Evolutionary conservation across 2,329 filamentous ascomycete genomes (phyloP).

Genomic region (Monosporascus sp.): DNA sequence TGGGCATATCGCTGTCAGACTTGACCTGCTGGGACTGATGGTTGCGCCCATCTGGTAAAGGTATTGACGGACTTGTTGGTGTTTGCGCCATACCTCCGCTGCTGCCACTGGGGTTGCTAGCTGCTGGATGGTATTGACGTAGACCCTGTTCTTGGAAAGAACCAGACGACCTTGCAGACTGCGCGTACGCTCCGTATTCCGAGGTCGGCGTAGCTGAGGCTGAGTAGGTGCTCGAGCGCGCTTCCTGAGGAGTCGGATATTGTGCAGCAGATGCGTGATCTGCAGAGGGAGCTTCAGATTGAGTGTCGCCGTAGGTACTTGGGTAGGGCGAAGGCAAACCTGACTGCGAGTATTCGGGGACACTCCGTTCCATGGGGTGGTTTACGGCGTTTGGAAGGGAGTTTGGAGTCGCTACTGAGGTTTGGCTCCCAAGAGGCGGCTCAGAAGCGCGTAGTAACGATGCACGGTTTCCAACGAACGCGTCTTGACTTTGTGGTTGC

Average conservation of each 20-base stretch:
- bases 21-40: conserved; percentile 74
- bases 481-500: conserved; percentile 21
- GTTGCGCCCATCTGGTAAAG: conserved; percentile 75
- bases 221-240: conserved; percentile 64
- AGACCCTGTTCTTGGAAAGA: conserved; percentile 85
- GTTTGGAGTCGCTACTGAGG: conserved; percentile 23
- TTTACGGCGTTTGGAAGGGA: conserved; percentile 24
- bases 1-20: conserved; percentile 95
- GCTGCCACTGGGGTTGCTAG: conserved; percentile 67
- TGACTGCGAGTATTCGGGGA: conserved; percentile 78
- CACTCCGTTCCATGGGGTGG: conserved; percentile 53
- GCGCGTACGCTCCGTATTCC: conserved; percentile 77
- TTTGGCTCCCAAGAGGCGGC: conserved; percentile 21
- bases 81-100: conserved; percentile 91
- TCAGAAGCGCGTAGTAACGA: conserved; percentile 21
- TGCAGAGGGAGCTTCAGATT: conserved; percentile 82
- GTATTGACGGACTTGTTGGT: conserved; percentile 94
- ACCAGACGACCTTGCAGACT: conserved; percentile 66
- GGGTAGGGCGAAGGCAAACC: conserved; percentile 74
- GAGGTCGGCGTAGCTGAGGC: conserved; percentile 79
- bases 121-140: conserved; percentile 73
- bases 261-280: conserved; percentile 92
- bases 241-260: conserved; percentile 78
- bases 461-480: conserved; percentile 25
- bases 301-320: conserved; percentile 59